Evolutionary conservation across 441 rosid species (phyloP).

Genomic region (Brassica hybrid): DNA sequence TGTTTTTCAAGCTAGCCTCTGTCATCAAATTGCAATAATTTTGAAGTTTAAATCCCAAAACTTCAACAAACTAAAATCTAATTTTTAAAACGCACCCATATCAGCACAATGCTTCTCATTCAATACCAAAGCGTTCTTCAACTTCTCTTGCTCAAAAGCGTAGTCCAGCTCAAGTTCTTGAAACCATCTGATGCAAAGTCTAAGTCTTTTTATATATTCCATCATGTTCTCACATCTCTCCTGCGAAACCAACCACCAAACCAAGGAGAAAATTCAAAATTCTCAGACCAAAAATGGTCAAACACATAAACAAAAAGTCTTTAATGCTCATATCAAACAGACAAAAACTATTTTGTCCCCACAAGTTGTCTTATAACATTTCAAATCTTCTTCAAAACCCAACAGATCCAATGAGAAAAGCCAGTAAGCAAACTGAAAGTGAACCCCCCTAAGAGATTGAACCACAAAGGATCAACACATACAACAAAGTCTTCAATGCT

Average conservation of each 20-base stretch:
- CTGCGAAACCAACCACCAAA: slow-evolving; percentile 47
- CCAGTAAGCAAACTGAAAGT: slow-evolving; percentile 23
- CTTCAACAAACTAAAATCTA: slow-evolving; percentile 17
- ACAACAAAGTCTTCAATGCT: slow-evolving; percentile 27
- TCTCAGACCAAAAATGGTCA: slow-evolving; percentile 18
- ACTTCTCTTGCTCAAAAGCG: slow-evolving; percentile 65
- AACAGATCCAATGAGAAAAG: slow-evolving; percentile 40
- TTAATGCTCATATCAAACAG: slow-evolving; percentile 26
- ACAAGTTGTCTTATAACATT: slow-evolving; percentile 30
- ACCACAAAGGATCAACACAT: slow-evolving; percentile 29
- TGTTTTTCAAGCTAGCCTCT: slow-evolving; percentile 56
- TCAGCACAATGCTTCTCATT: slow-evolving; percentile 63
- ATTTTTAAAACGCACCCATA: slow-evolving; percentile 50
- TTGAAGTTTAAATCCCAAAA: not conserved
- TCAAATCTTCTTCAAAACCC: slow-evolving; percentile 25
- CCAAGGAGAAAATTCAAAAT: slow-evolving; percentile 25
- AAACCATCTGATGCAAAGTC: slow-evolving; percentile 77
- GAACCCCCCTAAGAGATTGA: slow-evolving; percentile 19
- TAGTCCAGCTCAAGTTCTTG: slow-evolving; percentile 71
- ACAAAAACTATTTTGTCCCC: slow-evolving; percentile 35
- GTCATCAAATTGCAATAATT: slow-evolving; percentile 26
- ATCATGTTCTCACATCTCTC: slow-evolving; percentile 71
- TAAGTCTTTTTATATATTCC: slow-evolving; percentile 67
- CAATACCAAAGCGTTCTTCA: slow-evolving; percentile 55
- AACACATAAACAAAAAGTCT: slow-evolving; percentile 35